phyloP scores from a whole-genome alignment of 345 rosid species.

The Pistacia integerrima region DNA sequence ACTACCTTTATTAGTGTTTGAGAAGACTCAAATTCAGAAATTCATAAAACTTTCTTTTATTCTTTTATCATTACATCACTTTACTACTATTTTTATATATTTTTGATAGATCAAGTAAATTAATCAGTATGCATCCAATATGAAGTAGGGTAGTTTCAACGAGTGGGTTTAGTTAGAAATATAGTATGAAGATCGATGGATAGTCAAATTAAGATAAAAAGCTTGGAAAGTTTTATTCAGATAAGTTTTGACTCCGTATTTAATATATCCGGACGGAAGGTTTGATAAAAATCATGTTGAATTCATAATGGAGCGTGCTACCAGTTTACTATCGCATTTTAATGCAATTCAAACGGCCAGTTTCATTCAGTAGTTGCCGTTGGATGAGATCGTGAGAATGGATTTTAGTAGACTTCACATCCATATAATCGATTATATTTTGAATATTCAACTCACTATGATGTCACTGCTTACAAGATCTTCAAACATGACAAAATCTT shows the following conservation, averaged over 20 bases:
- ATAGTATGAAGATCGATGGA: not conserved
- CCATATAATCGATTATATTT: not conserved
- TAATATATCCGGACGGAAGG: not conserved
- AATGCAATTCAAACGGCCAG: not conserved
- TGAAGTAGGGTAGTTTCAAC: not conserved
- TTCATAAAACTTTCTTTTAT: no score
- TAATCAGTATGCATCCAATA: no score
- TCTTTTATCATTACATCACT: no score
- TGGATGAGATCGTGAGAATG: not conserved
- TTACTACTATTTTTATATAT: not conserved
- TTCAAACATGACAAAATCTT: not conserved
- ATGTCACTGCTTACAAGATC: constrained; percentile 11
- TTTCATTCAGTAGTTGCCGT: not conserved
- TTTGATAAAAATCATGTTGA: no score
- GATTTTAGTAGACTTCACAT: not conserved
- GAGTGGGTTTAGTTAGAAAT: not conserved
- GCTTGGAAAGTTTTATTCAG: not conserved
- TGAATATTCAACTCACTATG: not conserved
- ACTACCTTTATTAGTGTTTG: no score
- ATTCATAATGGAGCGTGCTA: no score
- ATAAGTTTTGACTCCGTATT: not conserved
- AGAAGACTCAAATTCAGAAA: no score
- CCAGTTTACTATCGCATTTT: no score
- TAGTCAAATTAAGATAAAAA: not conserved
- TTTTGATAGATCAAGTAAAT: not conserved